A percentile compares a stretch with the other conserved stretches of the same genome.
These are phyloP conservation scores for Aegilops umbellulata DNA, from an alignment of 176 grass and related monocot species.

Conservation along the genomic window DNA sequence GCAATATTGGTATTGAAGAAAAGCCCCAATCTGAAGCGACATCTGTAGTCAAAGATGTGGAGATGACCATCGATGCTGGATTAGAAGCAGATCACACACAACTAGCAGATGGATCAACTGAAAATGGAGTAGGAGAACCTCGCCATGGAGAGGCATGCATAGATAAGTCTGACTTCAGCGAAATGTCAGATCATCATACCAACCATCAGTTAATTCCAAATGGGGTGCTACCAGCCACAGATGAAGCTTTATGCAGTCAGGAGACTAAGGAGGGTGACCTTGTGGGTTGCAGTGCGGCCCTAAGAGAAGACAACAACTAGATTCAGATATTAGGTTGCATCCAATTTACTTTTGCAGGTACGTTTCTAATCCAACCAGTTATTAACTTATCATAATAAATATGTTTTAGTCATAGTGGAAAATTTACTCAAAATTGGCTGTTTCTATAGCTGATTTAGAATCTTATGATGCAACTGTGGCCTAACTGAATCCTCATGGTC, in stretches of 20 bases:
- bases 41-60: conserved; percentile 4
- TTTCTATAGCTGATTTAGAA: conserved; percentile 16
- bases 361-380: conserved; percentile 22
- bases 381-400: background rate
- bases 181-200: background rate
- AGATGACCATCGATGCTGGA: background rate
- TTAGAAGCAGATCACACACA: conserved; percentile 34
- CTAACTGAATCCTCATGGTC: background rate
- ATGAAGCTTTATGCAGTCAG: conserved; percentile 32
- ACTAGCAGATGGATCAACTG: conserved; percentile 1
- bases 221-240: conserved; percentile 18
- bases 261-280: conserved; percentile 19
- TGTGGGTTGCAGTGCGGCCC: conserved; percentile 21
- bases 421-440: conserved; percentile 9
- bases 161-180: conserved; percentile 14
- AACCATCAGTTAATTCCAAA: conserved; percentile 28
- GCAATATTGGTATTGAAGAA: conserved; percentile 18
- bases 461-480: background rate
- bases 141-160: conserved; percentile 12
- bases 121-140: conserved; percentile 11
- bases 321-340: conserved; percentile 34
- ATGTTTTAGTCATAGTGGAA: background rate
- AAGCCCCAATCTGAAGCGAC: conserved; percentile 25
- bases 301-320: conserved; percentile 43
- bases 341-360: conserved; percentile 58